Evolutionary conservation across 1,139 yeast species (phyloP).

Genomic region (Eremothecium sinecaudum): DNA sequence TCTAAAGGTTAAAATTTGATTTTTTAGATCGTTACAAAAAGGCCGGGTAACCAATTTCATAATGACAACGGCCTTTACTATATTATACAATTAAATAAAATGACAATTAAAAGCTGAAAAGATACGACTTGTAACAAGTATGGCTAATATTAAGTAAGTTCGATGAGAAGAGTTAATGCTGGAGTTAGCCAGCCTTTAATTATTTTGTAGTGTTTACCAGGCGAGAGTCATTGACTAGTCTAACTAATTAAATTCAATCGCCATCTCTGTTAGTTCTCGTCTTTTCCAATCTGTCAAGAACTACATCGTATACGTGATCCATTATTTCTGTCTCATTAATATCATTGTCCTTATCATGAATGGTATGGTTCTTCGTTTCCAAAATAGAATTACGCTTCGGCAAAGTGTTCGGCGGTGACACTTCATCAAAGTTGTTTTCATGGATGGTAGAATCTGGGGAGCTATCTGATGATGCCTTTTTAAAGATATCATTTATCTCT

Average conservation of each 20-base stretch:
- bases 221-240: too few species aligned
- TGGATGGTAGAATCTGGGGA: neutral
- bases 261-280: slow-evolving; percentile 26
- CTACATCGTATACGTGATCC: slow-evolving; percentile 44
- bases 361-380: neutral
- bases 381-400: neutral
- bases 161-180: too few species aligned
- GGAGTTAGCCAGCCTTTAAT: too few species aligned
- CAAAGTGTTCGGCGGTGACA: neutral
- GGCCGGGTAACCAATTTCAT: too few species aligned
- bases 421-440: slow-evolving; percentile 1
- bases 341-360: neutral
- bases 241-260: neutral
- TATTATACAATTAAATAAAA: too few species aligned
- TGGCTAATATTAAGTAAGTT: too few species aligned
- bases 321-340: slow-evolving; percentile 29
- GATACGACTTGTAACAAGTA: too few species aligned
- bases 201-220: too few species aligned
- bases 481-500: slow-evolving; percentile 43
- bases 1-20: too few species aligned
- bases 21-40: too few species aligned
- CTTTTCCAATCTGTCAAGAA: slow-evolving; percentile 37
- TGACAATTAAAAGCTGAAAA: too few species aligned
- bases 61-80: too few species aligned
- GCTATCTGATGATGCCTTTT: slow-evolving; percentile 19